Evolutionary conservation across 805 yeast genomes (phyloP), one percentile per base, ranked within the genome.

Genomic region (Saturnispora halmiae): DNA sequence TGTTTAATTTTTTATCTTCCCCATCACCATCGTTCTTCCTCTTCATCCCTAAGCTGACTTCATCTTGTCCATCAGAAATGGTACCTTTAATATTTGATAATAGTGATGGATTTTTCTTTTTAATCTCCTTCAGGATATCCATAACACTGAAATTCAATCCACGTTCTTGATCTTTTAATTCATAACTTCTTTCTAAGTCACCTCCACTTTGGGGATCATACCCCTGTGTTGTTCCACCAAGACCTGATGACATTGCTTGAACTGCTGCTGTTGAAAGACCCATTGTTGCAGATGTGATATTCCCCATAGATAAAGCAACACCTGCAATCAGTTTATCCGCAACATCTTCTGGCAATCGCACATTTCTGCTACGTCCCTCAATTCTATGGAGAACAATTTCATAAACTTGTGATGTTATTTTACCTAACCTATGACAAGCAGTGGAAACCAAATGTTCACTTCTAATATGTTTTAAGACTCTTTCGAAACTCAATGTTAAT

Each of bases 341-440:
- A 7, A 34, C 35, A 28, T 40, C 39, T 25, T 49, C 53, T 22
- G 39, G 32, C n/a, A 27, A 27, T 37, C 56, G 40, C 8, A 53
- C 42, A 15, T 47, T 51, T 14, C 49, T 40, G 21, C 80, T 71
- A 36, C 63, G 64, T 47, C 64, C 67, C 56, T 86, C 96, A 15
- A 82, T 65, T 30, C 70, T 54, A 14, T 59, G 49, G 43, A 92
- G 68, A 3, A 79, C 75, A 9, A 67, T 58, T 34, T 67, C 66
- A 55, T 83, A 90, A 9, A 92, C 69, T 33, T 66, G 59, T 0
- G 92, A 69, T 0, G 94, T 68, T 2, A 82, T 58, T 6, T 69
- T 60, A 3, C 97, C 97, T 25, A 87, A 60, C 40, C 85, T 69
- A 34, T 81, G 79, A 24, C 69, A 66, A 11, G 80, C 82, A 37